phyloP scores from a whole-genome alignment of 176 grass and related monocot genomes.

The Carex kokanica region DNA sequence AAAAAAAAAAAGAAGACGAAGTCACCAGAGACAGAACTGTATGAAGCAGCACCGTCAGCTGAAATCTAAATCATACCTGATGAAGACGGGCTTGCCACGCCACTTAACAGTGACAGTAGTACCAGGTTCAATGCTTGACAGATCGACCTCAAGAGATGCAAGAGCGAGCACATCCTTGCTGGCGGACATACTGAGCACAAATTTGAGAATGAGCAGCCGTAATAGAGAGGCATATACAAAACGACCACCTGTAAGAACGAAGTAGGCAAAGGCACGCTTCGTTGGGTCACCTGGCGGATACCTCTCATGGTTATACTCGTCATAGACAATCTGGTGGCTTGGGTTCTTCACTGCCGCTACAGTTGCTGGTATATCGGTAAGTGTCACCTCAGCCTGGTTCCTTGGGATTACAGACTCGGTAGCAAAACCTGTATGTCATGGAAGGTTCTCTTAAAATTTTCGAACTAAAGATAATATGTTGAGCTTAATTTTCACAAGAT shows the following conservation, averaged over 20 bases:
- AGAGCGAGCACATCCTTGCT: slow-evolving; percentile 86
- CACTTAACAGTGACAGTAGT: slow-evolving; percentile 88
- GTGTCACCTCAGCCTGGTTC: slow-evolving; percentile 36
- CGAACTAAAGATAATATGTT: not conserved
- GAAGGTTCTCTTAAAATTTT: not conserved
- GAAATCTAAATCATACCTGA: slow-evolving; percentile 36
- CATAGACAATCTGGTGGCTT: slow-evolving; percentile 67
- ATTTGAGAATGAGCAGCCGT: slow-evolving; percentile 73
- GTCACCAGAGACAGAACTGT: too few species aligned
- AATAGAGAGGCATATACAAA: slow-evolving; percentile 82
- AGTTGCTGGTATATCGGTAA: slow-evolving; percentile 59
- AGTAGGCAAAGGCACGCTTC: slow-evolving; percentile 90
- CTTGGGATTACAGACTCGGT: slow-evolving; percentile 68
- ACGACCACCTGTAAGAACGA: slow-evolving; percentile 79
- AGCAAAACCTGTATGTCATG: slow-evolving; percentile 52
- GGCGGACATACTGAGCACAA: slow-evolving; percentile 89
- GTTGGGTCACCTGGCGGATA: slow-evolving; percentile 73
- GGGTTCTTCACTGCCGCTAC: slow-evolving; percentile 65
- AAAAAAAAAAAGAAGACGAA: not conserved
- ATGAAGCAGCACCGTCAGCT: not conserved
- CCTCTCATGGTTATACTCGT: slow-evolving; percentile 66
- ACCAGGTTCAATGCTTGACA: slow-evolving; percentile 78
- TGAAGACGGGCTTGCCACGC: slow-evolving; percentile 91
- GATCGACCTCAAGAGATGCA: slow-evolving; percentile 74
- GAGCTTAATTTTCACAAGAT: not conserved